Base-by-base conservation (phyloP, 2,329 filamentous ascomycete species). In the Xylariaceae sp. region DNA sequence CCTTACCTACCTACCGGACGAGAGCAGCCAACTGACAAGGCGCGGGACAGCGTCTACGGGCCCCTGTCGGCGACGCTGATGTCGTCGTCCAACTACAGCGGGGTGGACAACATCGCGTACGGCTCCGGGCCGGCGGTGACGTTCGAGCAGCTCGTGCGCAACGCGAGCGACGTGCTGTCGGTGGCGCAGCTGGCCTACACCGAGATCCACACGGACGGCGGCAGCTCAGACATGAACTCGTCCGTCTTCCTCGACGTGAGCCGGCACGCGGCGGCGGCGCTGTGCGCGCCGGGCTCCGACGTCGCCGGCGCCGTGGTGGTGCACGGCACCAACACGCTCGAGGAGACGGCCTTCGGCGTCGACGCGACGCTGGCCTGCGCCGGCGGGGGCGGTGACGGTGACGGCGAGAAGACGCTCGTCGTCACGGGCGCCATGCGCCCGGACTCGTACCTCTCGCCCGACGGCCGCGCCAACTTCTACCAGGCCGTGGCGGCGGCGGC, bases 301-400 rank as follows among this genome's bases (percentile, higher is more conserved):
- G 34, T 38, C 13, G 36, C 36, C 4, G 36, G 36, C 13, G 36
- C 36, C 7, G 40, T 55, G 38, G 52, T 54, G 51, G 46, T 54
- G 19, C 55, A 59, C 43, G 72, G 72, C n/a, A 77, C 72, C 3
- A 73, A 77, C 41, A 73, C 67, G 0, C 55, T 77, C 4, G 72
- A 75, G 43, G 72, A 75, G 47, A 72, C 70, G 1, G 67, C 69
- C 1, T 72, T 74, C 49, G 72, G 71, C 47, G 55, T 75, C 14
- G 64, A 72, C 32, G 51, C 67, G 2, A 69, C 64, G 0, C 56
- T 72, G 22, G 70, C 68, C 49, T 71, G 65, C 27, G 59, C 54
- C 26, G n/a, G n/a, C n/a, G n/a, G n/a, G n/a, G n/a, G n/a, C n/a
- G n/a, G n/a, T n/a, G n/a, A n/a, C n/a, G n/a, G n/a, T n/a, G n/a